Evolutionary conservation across 345 rosid species (phyloP).

Genomic region (Microcos paniculata): DNA sequence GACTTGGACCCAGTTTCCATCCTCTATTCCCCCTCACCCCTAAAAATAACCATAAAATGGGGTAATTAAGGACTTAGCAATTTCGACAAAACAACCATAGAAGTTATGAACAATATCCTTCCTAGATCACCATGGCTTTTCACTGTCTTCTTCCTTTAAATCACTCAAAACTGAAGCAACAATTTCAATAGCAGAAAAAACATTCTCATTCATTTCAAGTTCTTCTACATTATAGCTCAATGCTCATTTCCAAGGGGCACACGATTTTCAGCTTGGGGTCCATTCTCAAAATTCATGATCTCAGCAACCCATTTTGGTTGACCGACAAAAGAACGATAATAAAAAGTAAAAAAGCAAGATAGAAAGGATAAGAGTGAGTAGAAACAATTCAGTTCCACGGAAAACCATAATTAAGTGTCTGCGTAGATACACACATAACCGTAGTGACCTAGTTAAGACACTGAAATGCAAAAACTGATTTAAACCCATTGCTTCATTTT

Average conservation of each 20-base stretch:
- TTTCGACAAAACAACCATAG: neutral
- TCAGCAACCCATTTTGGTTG: neutral
- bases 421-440: neutral
- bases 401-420: neutral
- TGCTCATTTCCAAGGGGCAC: neutral
- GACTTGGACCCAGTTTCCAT: neutral
- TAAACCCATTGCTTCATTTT: neutral
- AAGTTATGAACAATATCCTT: neutral
- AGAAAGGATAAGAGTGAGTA: neutral
- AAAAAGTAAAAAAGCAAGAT: neutral
- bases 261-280: neutral
- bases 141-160: neutral
- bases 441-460: neutral
- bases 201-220: neutral
- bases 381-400: neutral
- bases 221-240: neutral
- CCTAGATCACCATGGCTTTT: neutral
- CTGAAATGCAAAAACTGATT: neutral
- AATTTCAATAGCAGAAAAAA: neutral
- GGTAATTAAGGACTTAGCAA: neutral
- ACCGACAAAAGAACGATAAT: neutral
- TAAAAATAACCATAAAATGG: neutral
- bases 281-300: neutral
- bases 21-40: neutral
- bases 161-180: neutral